A percentile compares a stretch with the other conserved stretches of the same genome.
Conservation (phyloP, 495 filamentous ascomycete genomes). For the Mycothermus thermophilus region DNA sequence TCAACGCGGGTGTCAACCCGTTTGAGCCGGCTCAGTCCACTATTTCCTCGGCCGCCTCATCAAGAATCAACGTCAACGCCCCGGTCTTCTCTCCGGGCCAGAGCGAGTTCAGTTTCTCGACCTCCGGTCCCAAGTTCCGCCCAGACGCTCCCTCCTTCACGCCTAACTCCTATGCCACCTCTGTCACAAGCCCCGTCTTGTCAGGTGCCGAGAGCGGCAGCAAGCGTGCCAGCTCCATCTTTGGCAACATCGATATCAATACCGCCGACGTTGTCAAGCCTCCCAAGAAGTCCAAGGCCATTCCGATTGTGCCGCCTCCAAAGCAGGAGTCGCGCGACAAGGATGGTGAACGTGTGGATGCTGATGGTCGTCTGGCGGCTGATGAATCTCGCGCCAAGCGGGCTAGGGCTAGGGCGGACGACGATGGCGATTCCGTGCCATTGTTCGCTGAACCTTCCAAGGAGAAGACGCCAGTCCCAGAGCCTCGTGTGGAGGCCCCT, state of each 20-base stretch:
- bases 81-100: constrained; percentile 56
- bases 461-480: constrained; percentile 17
- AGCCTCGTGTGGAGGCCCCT: constrained; percentile 3
- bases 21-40: constrained; percentile 26
- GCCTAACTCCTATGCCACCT: constrained; percentile 36
- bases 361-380: constrained; percentile 34
- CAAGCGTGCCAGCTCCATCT: constrained; percentile 44
- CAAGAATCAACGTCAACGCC: constrained; percentile 53
- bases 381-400: constrained; percentile 59
- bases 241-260: constrained; percentile 55
- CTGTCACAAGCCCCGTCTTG: constrained; percentile 21
- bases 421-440: constrained; percentile 55
- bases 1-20: constrained; percentile 23
- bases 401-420: constrained; percentile 42
- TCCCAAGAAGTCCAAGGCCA: constrained; percentile 58
- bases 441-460: constrained; percentile 43
- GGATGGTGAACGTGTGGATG: constrained; percentile 29
- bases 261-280: constrained; percentile 44
- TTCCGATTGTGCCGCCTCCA: constrained; percentile 68
- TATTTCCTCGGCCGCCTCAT: constrained; percentile 9
- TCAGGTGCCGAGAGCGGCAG: constrained; percentile 23
- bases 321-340: constrained; percentile 32
- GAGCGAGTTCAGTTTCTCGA: constrained; percentile 62
- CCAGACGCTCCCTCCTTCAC: constrained; percentile 72
- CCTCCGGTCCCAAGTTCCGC: constrained; percentile 55